Evolutionary conservation across 2,329 filamentous ascomycete species (phyloP).

Genomic region (Nakataea oryzae): DNA sequence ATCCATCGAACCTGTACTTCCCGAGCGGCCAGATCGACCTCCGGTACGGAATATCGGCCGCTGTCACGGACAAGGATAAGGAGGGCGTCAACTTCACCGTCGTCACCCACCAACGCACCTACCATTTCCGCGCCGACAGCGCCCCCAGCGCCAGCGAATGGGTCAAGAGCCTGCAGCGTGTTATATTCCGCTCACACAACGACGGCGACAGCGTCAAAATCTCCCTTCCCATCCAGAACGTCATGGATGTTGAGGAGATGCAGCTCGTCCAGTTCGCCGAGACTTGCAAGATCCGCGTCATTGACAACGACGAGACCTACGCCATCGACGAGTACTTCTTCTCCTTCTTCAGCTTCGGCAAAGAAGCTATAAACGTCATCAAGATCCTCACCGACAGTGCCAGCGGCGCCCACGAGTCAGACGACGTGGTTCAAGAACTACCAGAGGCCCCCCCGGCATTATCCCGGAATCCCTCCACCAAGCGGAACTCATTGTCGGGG

Average conservation of each 20-base stretch:
- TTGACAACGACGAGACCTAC: conserved; percentile 89
- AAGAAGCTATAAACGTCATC: conserved; percentile 72
- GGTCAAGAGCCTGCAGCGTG: conserved; percentile 87
- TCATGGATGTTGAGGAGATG: conserved; percentile 87
- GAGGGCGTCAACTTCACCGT: conserved; percentile 71
- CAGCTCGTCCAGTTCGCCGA: conserved; percentile 86
- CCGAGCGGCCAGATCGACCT: conserved; percentile 87
- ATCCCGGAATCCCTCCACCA: conserved; percentile 6
- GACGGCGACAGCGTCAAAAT: conserved; percentile 97
- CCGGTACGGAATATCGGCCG: conserved; percentile 83
- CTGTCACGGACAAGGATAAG: conserved; percentile 64
- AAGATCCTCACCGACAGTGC: conserved; percentile 61
- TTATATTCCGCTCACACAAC: conserved; percentile 92
- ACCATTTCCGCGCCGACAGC: conserved; percentile 84
- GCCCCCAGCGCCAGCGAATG: conserved; percentile 84
- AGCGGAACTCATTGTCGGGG: conserved; percentile 9
- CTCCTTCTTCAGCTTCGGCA: conserved; percentile 81
- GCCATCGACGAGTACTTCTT: conserved; percentile 99
- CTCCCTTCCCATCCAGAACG: conserved; percentile 75
- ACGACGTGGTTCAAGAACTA: not conserved
- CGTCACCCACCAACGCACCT: conserved; percentile 71
- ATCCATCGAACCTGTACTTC: conserved; percentile 80
- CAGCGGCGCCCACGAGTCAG: conserved; percentile 26
- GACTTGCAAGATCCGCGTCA: conserved; percentile 84
- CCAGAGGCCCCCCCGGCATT: conserved; percentile 3